These are phyloP conservation scores for Alternaria arbusti DNA, from an alignment of 2,329 filamentous ascomycete species.

Conservation along the genomic window DNA sequence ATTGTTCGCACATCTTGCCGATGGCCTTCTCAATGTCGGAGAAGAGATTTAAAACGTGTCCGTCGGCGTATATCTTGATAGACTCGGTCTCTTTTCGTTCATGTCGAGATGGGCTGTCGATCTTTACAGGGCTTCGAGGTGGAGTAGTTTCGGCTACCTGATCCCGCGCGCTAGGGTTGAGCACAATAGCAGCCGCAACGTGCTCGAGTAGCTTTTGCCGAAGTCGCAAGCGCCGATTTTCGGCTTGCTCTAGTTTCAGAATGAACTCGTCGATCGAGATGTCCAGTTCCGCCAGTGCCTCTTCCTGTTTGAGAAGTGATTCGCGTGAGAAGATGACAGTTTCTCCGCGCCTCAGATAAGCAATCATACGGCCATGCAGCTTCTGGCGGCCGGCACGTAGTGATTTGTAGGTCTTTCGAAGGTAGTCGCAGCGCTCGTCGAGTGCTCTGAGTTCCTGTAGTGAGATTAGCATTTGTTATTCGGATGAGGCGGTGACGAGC, in stretches of 20 bases:
- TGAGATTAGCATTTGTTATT: conserved; percentile 22
- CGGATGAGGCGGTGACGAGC: conserved; percentile 15
- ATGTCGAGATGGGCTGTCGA: conserved; percentile 41
- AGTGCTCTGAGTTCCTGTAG: conserved; percentile 72
- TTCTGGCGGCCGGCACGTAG: conserved; percentile 77
- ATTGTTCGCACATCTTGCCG: conserved; percentile 51
- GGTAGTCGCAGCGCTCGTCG: conserved; percentile 80
- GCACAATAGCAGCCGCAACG: conserved; percentile 69
- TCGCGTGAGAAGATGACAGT: conserved; percentile 75
- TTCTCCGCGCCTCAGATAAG: conserved; percentile 74
- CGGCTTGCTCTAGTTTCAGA: conserved; percentile 77
- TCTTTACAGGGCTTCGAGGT: conserved; percentile 48
- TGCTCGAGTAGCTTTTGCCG: conserved; percentile 83
- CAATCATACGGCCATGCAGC: conserved; percentile 77
- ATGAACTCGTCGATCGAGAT: conserved; percentile 82
- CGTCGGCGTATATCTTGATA: conserved; percentile 53
- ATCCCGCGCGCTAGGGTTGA: conserved; percentile 36
- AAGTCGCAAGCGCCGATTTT: conserved; percentile 76
- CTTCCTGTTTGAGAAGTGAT: conserved; percentile 79
- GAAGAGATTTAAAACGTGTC: conserved; percentile 50
- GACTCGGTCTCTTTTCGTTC: conserved; percentile 50
- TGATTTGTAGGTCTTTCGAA: conserved; percentile 77
- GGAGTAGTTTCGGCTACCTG: conserved; percentile 46
- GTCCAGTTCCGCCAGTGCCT: conserved; percentile 78
- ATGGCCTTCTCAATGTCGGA: conserved; percentile 52